Percentiles rank a stretch among this genome's conserved stretches.
These are phyloP conservation scores for Stagonosporopsis rhizophila DNA, from an alignment of 2,329 filamentous ascomycete species.

Conservation along the genomic window DNA sequence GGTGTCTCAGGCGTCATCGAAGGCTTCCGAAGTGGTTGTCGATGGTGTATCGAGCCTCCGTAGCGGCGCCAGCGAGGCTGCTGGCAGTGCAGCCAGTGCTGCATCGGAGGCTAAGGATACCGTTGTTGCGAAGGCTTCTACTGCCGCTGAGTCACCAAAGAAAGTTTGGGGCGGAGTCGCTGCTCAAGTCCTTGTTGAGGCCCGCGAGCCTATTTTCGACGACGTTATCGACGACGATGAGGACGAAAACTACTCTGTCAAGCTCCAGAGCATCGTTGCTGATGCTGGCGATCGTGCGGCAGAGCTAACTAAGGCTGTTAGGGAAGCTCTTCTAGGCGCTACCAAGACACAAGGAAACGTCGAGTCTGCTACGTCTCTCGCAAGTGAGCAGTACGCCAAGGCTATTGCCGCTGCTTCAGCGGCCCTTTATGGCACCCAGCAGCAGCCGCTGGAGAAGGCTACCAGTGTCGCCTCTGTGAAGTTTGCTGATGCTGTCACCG, in stretches of 20 bases:
- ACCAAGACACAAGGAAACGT: constrained; percentile 56
- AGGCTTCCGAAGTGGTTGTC: constrained; percentile 7
- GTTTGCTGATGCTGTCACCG: constrained; percentile 64
- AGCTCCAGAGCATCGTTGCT: constrained; percentile 59
- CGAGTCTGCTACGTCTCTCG: constrained; percentile 61
- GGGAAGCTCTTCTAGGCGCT: constrained; percentile 60
- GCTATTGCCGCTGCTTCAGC: constrained; percentile 65
- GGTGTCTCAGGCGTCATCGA: constrained; percentile 33
- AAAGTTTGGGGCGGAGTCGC: constrained; percentile 64
- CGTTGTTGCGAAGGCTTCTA: constrained; percentile 32
- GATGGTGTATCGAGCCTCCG: constrained; percentile 25
- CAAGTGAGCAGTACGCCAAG: constrained; percentile 63
- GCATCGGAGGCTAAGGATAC: constrained; percentile 27
- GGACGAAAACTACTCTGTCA: constrained; percentile 57
- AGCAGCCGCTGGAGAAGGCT: constrained; percentile 52
- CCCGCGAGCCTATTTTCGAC: constrained; percentile 56
- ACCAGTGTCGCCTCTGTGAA: constrained; percentile 61
- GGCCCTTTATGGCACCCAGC: constrained; percentile 60
- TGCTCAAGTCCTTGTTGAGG: constrained; percentile 58
- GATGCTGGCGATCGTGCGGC: constrained; percentile 61
- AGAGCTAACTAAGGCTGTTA: constrained; percentile 63
- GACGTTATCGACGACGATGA: constrained; percentile 59
- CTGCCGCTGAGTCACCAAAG: constrained; percentile 46
- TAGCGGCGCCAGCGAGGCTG: constrained; percentile 20
- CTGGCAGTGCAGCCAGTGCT: constrained; percentile 29